A percentile compares a stretch with the other conserved stretches of the same genome.
These are phyloP conservation scores for Boletellus ananiceps DNA, from an alignment of 768 basidiomycete species.

Conservation along the genomic window DNA sequence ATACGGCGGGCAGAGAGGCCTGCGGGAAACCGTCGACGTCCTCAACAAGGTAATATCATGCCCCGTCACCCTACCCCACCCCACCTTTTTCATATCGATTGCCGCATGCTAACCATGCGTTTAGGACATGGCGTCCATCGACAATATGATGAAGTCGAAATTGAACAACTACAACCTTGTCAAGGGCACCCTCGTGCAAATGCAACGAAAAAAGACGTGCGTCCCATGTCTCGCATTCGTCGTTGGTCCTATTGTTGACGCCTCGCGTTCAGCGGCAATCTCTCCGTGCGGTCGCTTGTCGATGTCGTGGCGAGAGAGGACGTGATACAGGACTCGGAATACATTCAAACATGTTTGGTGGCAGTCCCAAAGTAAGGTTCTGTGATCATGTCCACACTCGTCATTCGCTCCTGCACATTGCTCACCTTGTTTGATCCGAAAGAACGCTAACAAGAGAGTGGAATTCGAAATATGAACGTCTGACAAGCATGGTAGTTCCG, in stretches of 20 bases:
- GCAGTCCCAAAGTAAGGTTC: conserved; percentile 84
- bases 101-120: conserved; percentile 23
- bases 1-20: conserved; percentile 77
- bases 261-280: conserved; percentile 65
- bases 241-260: conserved; percentile 5
- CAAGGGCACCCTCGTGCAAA: conserved; percentile 85
- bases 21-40: conserved; percentile 80
- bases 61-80: conserved; percentile 7
- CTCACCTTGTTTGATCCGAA: conserved; percentile 14
- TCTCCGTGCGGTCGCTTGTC: conserved; percentile 83
- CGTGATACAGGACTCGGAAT: conserved; percentile 87
- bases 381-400: conserved; percentile 4
- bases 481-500: conserved; percentile 89
- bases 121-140: conserved; percentile 89
- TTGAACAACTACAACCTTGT: conserved; percentile 88
- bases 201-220: conserved; percentile 93
- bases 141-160: conserved; percentile 91
- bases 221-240: conserved; percentile 18
- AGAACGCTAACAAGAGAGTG: conserved; percentile 85
- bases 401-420: conserved; percentile 8
- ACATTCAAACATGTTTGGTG: conserved; percentile 86
- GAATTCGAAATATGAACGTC: conserved; percentile 82
- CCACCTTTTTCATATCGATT: conserved; percentile 16
- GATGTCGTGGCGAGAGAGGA: conserved; percentile 82
- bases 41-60: conserved; percentile 66